Percentiles rank a stretch among this genome's conserved stretches.
Evolutionary conservation across 2,329 filamentous ascomycete genomes (phyloP).

Genomic region (Alternaria angustiovoidea): DNA sequence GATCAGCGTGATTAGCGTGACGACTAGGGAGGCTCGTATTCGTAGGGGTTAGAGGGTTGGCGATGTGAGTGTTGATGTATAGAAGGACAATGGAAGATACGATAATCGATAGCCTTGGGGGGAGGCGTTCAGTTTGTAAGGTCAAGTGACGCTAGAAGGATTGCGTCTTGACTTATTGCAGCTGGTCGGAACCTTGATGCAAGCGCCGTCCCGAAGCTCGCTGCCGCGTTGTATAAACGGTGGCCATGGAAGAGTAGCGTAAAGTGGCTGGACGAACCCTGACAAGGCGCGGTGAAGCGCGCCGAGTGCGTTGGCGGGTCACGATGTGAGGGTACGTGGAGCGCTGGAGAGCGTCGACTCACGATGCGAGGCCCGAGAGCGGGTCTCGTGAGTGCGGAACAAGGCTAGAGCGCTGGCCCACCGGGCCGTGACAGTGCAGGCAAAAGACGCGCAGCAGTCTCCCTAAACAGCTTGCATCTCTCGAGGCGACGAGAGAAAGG

Average conservation of each 20-base stretch:
- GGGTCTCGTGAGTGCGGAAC: slow-evolving; percentile 46
- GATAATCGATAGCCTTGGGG: slow-evolving; percentile 16
- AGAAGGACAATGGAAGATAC: slow-evolving; percentile 18
- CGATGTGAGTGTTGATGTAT: slow-evolving; percentile 10
- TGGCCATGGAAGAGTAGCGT: slow-evolving; percentile 30
- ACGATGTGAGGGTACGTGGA: slow-evolving; percentile 33
- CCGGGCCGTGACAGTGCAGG: slow-evolving; percentile 37
- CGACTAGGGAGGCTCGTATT: slow-evolving; percentile 4
- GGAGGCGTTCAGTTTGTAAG: slow-evolving; percentile 26
- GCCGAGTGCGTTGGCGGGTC: slow-evolving; percentile 28
- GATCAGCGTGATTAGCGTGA: slow-evolving; percentile 7
- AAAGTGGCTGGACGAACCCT: slow-evolving; percentile 23
- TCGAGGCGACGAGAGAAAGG: slow-evolving; percentile 12
- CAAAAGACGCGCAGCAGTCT: slow-evolving; percentile 17
- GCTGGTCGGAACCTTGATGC: slow-evolving; percentile 29
- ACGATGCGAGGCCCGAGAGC: slow-evolving; percentile 32
- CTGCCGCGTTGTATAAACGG: slow-evolving; percentile 27
- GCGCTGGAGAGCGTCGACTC: slow-evolving; percentile 27
- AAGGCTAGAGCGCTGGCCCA: slow-evolving; percentile 37
- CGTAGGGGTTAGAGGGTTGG: slow-evolving; percentile 1
- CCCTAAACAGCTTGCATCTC: slow-evolving; percentile 14
- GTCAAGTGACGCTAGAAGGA: slow-evolving; percentile 42
- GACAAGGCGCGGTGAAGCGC: slow-evolving; percentile 22
- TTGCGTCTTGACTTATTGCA: slow-evolving; percentile 31
- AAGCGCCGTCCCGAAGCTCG: slow-evolving; percentile 33